phyloP scores from a whole-genome alignment of 2,329 filamentous ascomycete species.

The Pseudogymnoascus verrucosus region DNA sequence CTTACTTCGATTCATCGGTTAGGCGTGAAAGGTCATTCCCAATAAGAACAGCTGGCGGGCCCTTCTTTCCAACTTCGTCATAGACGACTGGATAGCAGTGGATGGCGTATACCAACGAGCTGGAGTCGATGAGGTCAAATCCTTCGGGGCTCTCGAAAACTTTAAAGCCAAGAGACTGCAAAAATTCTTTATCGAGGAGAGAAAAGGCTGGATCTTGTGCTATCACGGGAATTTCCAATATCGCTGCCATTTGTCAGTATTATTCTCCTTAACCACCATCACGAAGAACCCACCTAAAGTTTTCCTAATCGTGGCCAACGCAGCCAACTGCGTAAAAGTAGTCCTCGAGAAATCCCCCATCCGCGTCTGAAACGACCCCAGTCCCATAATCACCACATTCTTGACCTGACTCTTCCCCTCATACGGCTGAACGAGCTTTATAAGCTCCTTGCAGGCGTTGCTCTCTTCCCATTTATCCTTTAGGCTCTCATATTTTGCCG shows the following conservation, averaged over 20 bases:
- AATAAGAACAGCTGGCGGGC: slow-evolving; percentile 22
- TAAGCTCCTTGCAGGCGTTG: slow-evolving; percentile 16
- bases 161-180: slow-evolving; percentile 20
- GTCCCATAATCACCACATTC: slow-evolving; percentile 24
- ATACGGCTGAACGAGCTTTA: neutral
- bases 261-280: neutral
- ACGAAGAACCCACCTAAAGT: slow-evolving; percentile 14
- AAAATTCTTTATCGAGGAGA: slow-evolving; percentile 24
- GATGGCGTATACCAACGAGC: slow-evolving; percentile 27
- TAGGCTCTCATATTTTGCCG: slow-evolving; percentile 20
- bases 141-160: slow-evolving; percentile 25
- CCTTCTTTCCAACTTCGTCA: slow-evolving; percentile 17
- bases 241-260: neutral
- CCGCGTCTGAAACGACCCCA: slow-evolving; percentile 26
- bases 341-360: slow-evolving; percentile 23
- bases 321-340: slow-evolving; percentile 26
- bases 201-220: slow-evolving; percentile 28
- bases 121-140: slow-evolving; percentile 19
- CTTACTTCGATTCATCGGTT: neutral
- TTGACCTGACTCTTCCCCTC: slow-evolving; percentile 15
- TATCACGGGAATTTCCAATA: slow-evolving; percentile 10
- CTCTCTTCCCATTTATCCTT: slow-evolving; percentile 23
- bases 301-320: slow-evolving; percentile 21
- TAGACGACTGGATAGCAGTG: slow-evolving; percentile 28
- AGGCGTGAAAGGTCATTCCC: slow-evolving; percentile 17